Evolutionary conservation across 345 rosid species (phyloP).

Genomic region (Bruguiera sexangula): DNA sequence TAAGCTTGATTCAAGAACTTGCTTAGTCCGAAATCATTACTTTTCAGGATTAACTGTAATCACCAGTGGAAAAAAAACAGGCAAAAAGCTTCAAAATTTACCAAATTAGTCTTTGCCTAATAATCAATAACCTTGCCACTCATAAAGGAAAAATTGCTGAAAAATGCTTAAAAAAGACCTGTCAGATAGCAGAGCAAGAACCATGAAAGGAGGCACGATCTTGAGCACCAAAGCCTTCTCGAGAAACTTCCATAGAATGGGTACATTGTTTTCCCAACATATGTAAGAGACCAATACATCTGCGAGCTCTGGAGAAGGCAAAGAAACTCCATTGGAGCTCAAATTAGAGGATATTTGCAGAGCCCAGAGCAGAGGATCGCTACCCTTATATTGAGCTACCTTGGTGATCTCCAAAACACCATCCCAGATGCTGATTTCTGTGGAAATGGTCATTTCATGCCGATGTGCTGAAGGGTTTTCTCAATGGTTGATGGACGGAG

Average conservation of each 20-base stretch:
- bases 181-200: conserved; percentile 27
- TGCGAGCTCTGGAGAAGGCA: conserved; percentile 32
- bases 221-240: conserved; percentile 30
- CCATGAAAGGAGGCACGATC: conserved; percentile 23
- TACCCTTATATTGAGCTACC: conserved; percentile 55
- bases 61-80: neutral
- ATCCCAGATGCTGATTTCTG: neutral
- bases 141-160: neutral
- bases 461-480: neutral
- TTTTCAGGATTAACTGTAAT: neutral
- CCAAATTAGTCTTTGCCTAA: neutral
- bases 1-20: neutral
- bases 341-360: conserved; percentile 48
- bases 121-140: neutral
- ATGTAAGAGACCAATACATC: conserved; percentile 25
- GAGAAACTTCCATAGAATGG: conserved; percentile 33
- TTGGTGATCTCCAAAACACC: conserved; percentile 47
- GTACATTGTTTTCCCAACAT: conserved; percentile 32
- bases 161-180: conserved; percentile 23
- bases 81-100: neutral
- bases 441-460: neutral
- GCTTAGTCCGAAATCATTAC: neutral
- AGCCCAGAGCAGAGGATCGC: conserved; percentile 69
- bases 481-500: too few species aligned
- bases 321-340: conserved; percentile 38